Evolutionary conservation across 73 alveolate species (phyloP).

Genomic region (Paramecium pentaurelia): DNA sequence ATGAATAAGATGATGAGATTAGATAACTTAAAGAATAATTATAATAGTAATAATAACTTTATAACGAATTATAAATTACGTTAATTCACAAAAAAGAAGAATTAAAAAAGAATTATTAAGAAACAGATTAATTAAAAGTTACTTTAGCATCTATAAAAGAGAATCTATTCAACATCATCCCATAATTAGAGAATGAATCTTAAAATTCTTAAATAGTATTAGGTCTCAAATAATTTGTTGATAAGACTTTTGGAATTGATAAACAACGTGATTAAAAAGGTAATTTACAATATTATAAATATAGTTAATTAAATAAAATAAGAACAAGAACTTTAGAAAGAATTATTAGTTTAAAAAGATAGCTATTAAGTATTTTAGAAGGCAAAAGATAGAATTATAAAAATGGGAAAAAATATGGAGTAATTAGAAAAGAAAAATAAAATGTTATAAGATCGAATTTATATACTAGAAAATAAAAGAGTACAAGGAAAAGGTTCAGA

Average conservation of each 20-base stretch:
- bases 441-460: not conserved
- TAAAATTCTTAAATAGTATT: not conserved
- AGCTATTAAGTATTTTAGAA: not conserved
- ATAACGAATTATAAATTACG: not conserved
- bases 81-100: not conserved
- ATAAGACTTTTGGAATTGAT: not conserved
- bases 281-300: not conserved
- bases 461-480: not conserved
- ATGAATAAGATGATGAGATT: not conserved
- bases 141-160: not conserved
- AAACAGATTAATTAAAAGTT: not conserved
- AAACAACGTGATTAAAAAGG: not conserved
- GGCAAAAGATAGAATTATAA: not conserved
- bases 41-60: not conserved
- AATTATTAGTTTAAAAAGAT: not conserved
- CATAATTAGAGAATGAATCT: not conserved
- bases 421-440: not conserved
- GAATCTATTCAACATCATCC: not conserved
- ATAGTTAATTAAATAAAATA: not conserved
- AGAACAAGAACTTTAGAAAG: not conserved
- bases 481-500: not conserved
- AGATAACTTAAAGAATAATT: not conserved
- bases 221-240: not conserved
- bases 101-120: conserved; percentile 7
- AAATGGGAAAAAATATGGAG: not conserved